A percentile compares a stretch with the other conserved stretches of the same genome.
phyloP scores from a whole-genome alignment of 352 stramenopile genomes.

The Aphanomyces stellatus region DNA sequence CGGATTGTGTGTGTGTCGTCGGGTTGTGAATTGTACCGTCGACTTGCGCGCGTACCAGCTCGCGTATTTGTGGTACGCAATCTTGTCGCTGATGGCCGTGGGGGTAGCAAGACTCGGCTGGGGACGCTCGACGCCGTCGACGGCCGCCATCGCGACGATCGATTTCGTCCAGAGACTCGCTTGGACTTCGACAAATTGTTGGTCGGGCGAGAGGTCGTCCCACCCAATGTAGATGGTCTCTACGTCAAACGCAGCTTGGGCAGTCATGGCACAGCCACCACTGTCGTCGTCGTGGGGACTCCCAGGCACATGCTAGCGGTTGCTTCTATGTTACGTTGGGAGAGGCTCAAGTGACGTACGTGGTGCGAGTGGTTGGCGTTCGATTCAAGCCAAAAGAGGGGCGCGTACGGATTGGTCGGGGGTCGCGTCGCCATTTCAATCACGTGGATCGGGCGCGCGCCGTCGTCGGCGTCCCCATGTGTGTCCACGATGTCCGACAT shows the following conservation, averaged over 20 bases:
- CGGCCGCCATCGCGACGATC: neutral
- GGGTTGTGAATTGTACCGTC: neutral
- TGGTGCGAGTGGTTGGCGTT: neutral
- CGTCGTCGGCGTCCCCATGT: neutral
- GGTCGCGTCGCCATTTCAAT: conserved; percentile 9
- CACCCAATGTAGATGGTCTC: too few relatives aligned
- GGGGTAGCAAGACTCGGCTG: neutral
- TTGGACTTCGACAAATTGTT: conserved; percentile 18
- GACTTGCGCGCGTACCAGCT: conserved; percentile 11
- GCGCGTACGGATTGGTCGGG: neutral
- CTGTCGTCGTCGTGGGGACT: neutral
- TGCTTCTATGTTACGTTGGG: too few relatives aligned
- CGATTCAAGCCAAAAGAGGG: conserved; percentile 16
- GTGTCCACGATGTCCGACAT: neutral
- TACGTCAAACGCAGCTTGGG: too few relatives aligned
- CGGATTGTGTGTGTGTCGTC: neutral
- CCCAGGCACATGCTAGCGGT: too few relatives aligned
- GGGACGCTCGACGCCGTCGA: neutral
- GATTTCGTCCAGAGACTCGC: neutral
- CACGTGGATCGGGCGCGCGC: neutral
- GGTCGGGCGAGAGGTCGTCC: neutral
- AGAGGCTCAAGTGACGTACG: too few relatives aligned
- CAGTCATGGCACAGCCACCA: too few relatives aligned
- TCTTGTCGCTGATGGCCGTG: neutral
- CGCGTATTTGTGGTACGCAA: conserved; percentile 6